Base-by-base conservation (phyloP, 2,329 filamentous ascomycete genomes). In the Daldinia sp. region DNA sequence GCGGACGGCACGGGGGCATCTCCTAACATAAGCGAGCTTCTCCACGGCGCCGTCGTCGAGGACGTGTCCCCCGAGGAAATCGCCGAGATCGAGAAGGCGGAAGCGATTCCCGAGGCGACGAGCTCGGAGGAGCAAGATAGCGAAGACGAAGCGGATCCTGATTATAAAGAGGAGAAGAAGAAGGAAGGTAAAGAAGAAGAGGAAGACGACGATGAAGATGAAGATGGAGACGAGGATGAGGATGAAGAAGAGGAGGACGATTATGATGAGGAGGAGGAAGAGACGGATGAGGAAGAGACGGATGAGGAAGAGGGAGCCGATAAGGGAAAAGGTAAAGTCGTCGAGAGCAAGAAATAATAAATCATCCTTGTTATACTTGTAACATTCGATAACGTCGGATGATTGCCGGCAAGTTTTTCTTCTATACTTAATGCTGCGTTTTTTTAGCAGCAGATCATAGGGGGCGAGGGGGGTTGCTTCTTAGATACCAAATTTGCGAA, bases 21-120 rank as follows among this genome's bases (percentile, higher is more conserved):
- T 10, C 46, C 60, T 2, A 26, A 18, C 23, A 37, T 39, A 20
- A 41, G 33, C 56, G 37, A 67, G 50, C 68, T 75, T 53, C 68
- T 75, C 46, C 69, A 67, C 18, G 81, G 81, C 1, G 76, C 80
- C 2, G 63, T 71, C 4, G 73, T 82, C 13, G 74, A 71, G 20
- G 74, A 70, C 5, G 80, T 77, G n/a, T 78, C 78, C 12, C 58
- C 77, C 9, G 81, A 80, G 55, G 78, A 83, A 71, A 81, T 81
- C 60, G 78, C 81, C 26, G 79, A 78, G 9, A 70, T 81, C 10
- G 82, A 83, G 73, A 79, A 78, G 69, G 76, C 77, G 20, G 76
- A 81, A 74, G 74, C 78, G 15, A 82, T 82, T 23, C 76, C 79
- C 56, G 82, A 85, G 76, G 81, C 79, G 65, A 71, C 79, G 0